These are phyloP conservation scores for Saposhnikovia divaricata DNA, from an alignment of 129 eudicot species.

Conservation along the genomic window DNA sequence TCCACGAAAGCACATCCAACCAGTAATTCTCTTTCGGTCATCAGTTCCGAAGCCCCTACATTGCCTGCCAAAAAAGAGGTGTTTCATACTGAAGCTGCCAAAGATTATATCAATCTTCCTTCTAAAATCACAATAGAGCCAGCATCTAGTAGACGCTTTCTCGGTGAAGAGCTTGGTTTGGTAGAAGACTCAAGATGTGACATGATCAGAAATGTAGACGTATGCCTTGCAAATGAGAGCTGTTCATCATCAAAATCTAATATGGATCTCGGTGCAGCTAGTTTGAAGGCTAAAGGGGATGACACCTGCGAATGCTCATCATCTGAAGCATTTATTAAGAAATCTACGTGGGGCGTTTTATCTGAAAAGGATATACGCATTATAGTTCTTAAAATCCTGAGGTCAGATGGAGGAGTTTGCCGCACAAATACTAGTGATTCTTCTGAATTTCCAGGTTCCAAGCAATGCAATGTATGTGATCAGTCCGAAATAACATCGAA, in stretches of 20 bases:
- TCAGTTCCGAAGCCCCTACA: slow-evolving; percentile 23
- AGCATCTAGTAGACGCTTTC: slow-evolving; percentile 25
- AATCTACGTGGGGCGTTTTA: slow-evolving; percentile 21
- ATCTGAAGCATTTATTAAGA: slow-evolving; percentile 40
- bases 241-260: slow-evolving; percentile 70
- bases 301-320: slow-evolving; percentile 75
- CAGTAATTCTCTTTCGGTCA: slow-evolving; percentile 20
- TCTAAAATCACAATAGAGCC: slow-evolving; percentile 6
- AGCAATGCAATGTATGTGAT: slow-evolving; percentile 46
- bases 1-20: slow-evolving; percentile 16
- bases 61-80: slow-evolving; percentile 12
- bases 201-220: slow-evolving; percentile 19
- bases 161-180: slow-evolving; percentile 19
- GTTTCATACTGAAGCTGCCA: slow-evolving; percentile 1
- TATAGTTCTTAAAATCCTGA: slow-evolving; percentile 37
- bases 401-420: slow-evolving; percentile 28
- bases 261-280: slow-evolving; percentile 37
- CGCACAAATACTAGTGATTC: slow-evolving; percentile 11
- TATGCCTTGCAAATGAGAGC: slow-evolving; percentile 38
- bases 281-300: slow-evolving; percentile 38
- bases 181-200: slow-evolving; percentile 26
- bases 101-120: slow-evolving; percentile 9
- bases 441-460: slow-evolving; percentile 4
- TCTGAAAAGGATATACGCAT: slow-evolving; percentile 43
- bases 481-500: slow-evolving; percentile 28